Conservation (phyloP, 805 yeast genomes). For the Ogataea ramenticola region DNA sequence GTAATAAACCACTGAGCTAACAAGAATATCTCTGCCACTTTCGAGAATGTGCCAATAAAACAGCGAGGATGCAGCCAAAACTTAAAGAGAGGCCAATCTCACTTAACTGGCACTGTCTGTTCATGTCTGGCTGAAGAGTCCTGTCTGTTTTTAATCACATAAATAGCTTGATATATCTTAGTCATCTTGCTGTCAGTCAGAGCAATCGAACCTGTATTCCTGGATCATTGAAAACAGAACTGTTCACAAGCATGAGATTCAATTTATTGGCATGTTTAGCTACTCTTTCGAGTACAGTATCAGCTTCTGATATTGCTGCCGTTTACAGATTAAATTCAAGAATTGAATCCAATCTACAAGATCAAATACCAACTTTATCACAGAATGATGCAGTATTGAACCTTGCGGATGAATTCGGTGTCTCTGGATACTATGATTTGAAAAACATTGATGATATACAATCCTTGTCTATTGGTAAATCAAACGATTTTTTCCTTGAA, state of each 20-base stretch:
- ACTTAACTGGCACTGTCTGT: background rate
- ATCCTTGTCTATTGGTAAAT: conserved; percentile 16
- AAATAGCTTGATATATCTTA: too few relatives aligned
- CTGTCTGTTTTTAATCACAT: too few relatives aligned
- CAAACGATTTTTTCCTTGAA: conserved; percentile 1
- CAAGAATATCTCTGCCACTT: too few relatives aligned
- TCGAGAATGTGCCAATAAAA: too few relatives aligned
- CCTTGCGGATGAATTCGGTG: conserved; percentile 38
- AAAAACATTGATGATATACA: conserved; percentile 20
- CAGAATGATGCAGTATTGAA: conserved; percentile 31
- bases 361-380: conserved; percentile 10
- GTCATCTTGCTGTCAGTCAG: too few relatives aligned
- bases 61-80: background rate
- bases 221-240: too few relatives aligned
- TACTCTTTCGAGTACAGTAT: background rate
- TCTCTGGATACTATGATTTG: conserved; percentile 29
- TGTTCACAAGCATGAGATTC: background rate
- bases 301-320: background rate
- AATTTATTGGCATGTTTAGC: background rate
- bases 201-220: too few relatives aligned
- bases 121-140: too few relatives aligned
- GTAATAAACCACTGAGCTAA: too few relatives aligned
- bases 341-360: background rate
- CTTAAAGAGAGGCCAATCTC: background rate
- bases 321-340: background rate